Evolutionary conservation across 192 early-diverging fungal genomes (phyloP).

Genomic region (Coemansia sp.): DNA sequence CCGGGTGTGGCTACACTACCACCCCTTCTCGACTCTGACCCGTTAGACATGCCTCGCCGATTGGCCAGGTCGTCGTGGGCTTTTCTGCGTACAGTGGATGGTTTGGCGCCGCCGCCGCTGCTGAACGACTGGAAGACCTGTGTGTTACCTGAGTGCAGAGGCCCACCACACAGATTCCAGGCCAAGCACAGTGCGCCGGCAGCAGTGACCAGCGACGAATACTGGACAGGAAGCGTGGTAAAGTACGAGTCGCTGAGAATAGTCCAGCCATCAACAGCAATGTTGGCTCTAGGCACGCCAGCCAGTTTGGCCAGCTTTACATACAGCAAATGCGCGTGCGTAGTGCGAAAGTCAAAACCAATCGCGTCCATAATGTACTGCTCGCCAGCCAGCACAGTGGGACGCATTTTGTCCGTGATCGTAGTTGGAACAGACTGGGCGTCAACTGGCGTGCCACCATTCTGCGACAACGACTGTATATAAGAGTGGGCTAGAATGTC

Average conservation of each 20-base stretch:
- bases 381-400: constrained; percentile 64
- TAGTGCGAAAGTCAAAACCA: constrained; percentile 78
- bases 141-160: not conserved
- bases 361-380: constrained; percentile 72
- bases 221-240: constrained; percentile 51
- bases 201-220: constrained; percentile 38
- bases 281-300: constrained; percentile 27
- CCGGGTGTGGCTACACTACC: not conserved
- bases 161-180: constrained; percentile 32
- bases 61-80: not conserved
- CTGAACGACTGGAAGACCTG: not conserved
- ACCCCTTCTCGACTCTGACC: not conserved
- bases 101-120: not conserved
- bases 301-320: constrained; percentile 71
- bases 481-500: constrained; percentile 72
- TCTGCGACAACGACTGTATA: constrained; percentile 7
- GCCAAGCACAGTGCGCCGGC: constrained; percentile 45
- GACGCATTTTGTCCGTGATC: constrained; percentile 66
- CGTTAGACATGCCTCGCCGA: not conserved
- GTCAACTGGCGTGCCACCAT: constrained; percentile 2
- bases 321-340: constrained; percentile 66
- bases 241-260: constrained; percentile 47
- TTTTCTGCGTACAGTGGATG: not conserved
- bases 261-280: constrained; percentile 35
- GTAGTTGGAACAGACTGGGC: constrained; percentile 37